phyloP scores from a whole-genome alignment of 345 rosid genomes.

The Diplotaxis tenuifolia region DNA sequence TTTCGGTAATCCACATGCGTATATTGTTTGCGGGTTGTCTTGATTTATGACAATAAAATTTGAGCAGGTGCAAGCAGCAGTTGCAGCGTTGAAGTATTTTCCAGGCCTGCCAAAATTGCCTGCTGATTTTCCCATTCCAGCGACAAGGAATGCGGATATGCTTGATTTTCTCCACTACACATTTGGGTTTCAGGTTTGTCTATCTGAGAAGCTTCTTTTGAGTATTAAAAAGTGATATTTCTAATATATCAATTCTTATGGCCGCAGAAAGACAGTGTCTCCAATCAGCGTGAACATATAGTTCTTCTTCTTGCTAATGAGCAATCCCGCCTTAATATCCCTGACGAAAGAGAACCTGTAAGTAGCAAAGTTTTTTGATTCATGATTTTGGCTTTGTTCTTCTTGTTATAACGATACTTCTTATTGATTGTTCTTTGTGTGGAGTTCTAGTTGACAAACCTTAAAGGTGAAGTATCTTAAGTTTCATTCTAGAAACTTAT shows the following conservation, averaged over 20 bases:
- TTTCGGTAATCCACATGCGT: constrained; percentile 10
- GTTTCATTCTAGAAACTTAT: constrained; percentile 5
- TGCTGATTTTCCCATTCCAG: constrained; percentile 62
- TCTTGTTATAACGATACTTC: too few relatives aligned
- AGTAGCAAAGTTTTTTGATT: constrained; percentile 33
- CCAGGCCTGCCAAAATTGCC: constrained; percentile 72
- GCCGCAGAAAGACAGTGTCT: constrained; percentile 83
- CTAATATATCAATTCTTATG: constrained; percentile 25
- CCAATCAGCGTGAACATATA: constrained; percentile 92
- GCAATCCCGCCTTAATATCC: constrained; percentile 78
- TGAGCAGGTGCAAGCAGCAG: constrained; percentile 81
- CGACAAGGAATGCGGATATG: constrained; percentile 69
- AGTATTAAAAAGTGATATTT: background rate
- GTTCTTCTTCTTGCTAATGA: constrained; percentile 92
- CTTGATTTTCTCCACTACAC: constrained; percentile 83
- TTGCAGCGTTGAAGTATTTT: constrained; percentile 63
- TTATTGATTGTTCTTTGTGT: too few relatives aligned
- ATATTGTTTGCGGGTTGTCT: constrained; percentile 23
- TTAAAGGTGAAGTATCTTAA: background rate
- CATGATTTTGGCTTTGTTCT: background rate
- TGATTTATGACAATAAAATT: constrained; percentile 15
- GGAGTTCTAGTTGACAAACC: background rate
- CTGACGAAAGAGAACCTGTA: constrained; percentile 73
- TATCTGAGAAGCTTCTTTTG: background rate
- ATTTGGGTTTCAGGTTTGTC: constrained; percentile 95